Evolutionary conservation across 2,329 filamentous ascomycete genomes (phyloP).

Genomic region (Microdochium paspali): DNA sequence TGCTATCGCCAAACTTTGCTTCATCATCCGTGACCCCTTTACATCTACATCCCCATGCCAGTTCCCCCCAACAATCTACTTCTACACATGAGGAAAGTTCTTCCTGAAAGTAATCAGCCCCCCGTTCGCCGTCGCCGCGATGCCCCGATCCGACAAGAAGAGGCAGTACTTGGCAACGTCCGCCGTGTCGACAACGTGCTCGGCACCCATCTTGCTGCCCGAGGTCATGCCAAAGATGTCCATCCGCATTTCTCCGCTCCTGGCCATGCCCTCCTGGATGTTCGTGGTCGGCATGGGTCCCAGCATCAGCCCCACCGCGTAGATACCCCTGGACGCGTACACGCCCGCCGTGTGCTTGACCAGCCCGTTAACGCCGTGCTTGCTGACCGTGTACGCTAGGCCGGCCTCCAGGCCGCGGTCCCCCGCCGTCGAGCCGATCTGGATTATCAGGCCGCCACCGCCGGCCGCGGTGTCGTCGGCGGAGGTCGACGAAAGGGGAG

Average conservation of each 20-base stretch:
- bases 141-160: constrained; percentile 23
- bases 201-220: constrained; percentile 10
- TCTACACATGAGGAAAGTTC: constrained; percentile 12
- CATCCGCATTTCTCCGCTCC: constrained; percentile 16
- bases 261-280: constrained; percentile 31
- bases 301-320: constrained; percentile 36
- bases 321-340: constrained; percentile 41
- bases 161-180: constrained; percentile 17
- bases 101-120: constrained; percentile 21
- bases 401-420: constrained; percentile 15
- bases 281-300: constrained; percentile 44
- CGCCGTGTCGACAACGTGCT: constrained; percentile 5
- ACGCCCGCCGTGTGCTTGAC: constrained; percentile 46
- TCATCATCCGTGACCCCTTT: background rate
- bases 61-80: background rate
- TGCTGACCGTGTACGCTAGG: constrained; percentile 38
- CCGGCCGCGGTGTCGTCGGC: background rate
- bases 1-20: background rate
- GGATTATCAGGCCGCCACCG: constrained; percentile 4
- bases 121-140: constrained; percentile 22
- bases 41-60: background rate
- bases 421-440: constrained; percentile 3
- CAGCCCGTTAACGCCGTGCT: constrained; percentile 39
- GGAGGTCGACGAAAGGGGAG: too few relatives aligned
- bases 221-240: constrained; percentile 14